These are phyloP conservation scores for Spergularia azorica DNA, from an alignment of 179 eudicot species.

Conservation along the genomic window DNA sequence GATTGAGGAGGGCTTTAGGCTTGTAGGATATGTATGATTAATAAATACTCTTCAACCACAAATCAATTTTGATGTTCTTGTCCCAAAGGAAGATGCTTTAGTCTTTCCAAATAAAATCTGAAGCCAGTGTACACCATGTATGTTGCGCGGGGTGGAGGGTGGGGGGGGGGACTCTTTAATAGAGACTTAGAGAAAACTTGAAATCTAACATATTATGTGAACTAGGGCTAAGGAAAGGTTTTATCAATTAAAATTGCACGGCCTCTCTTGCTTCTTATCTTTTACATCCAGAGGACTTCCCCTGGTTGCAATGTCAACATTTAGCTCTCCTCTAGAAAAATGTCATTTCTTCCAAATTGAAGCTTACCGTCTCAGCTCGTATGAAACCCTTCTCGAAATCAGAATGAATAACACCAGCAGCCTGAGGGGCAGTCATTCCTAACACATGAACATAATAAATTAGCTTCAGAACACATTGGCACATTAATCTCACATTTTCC, in stretches of 20 bases:
- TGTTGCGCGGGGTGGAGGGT: too few relatives aligned
- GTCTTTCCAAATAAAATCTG: background rate
- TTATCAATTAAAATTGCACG: background rate
- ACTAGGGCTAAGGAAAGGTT: background rate
- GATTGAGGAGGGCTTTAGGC: background rate
- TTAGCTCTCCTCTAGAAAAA: background rate
- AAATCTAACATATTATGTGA: background rate
- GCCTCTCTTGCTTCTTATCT: background rate
- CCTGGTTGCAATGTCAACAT: background rate
- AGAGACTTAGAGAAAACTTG: background rate
- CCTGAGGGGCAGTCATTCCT: slow-evolving; percentile 99
- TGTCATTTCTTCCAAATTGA: background rate
- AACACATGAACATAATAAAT: slow-evolving; percentile 10
- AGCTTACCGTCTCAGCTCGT: slow-evolving; percentile 96
- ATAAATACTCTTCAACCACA: too few relatives aligned
- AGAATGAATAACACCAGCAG: slow-evolving; percentile 98
- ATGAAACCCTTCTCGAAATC: slow-evolving; percentile 99
- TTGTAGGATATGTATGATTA: too few relatives aligned
- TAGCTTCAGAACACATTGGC: slow-evolving; percentile 5
- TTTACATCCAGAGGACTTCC: slow-evolving; percentile 1
- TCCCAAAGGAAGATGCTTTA: background rate
- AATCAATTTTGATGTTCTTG: background rate
- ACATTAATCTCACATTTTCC: background rate
- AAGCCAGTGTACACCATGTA: background rate
- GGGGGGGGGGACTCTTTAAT: background rate